These are phyloP conservation scores for Starmerella floris DNA, from an alignment of 805 yeast species.

Conservation along the genomic window DNA sequence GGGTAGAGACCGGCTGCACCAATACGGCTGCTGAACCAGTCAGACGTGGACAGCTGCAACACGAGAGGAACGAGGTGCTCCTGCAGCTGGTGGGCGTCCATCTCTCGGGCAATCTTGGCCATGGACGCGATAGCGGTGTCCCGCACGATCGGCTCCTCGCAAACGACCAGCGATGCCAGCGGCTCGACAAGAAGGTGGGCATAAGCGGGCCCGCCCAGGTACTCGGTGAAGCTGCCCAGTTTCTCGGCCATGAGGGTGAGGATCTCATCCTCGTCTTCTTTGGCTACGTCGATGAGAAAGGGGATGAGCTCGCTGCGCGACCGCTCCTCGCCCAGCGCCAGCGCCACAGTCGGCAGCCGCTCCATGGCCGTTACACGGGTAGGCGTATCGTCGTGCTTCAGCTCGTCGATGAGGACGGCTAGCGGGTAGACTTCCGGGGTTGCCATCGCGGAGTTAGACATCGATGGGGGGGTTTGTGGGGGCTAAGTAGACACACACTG, in stretches of 20 bases:
- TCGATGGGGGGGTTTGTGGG: not conserved
- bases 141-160: conserved; percentile 93
- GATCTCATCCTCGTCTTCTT: conserved; percentile 96
- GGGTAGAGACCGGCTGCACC: conserved; percentile 84
- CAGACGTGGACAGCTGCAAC: conserved; percentile 65
- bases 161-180: conserved; percentile 70
- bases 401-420: conserved; percentile 91
- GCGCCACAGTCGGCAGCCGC: conserved; percentile 81
- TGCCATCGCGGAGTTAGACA: conserved; percentile 7
- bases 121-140: conserved; percentile 86
- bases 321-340: conserved; percentile 88
- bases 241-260: conserved; percentile 86
- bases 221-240: conserved; percentile 74
- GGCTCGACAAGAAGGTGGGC: conserved; percentile 48
- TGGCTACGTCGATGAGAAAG: conserved; percentile 53
- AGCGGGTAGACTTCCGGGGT: conserved; percentile 69
- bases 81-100: conserved; percentile 47
- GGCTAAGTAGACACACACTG: no score
- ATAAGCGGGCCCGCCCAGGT: conserved; percentile 67
- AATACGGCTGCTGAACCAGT: conserved; percentile 88
- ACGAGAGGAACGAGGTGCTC: conserved; percentile 62
- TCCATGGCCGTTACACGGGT: conserved; percentile 91
- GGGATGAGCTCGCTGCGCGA: conserved; percentile 82
- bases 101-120: conserved; percentile 50
- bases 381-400: conserved; percentile 90